Evolutionary conservation across 164 flowering plant species (phyloP).

Genomic region (Santalum album): DNA sequence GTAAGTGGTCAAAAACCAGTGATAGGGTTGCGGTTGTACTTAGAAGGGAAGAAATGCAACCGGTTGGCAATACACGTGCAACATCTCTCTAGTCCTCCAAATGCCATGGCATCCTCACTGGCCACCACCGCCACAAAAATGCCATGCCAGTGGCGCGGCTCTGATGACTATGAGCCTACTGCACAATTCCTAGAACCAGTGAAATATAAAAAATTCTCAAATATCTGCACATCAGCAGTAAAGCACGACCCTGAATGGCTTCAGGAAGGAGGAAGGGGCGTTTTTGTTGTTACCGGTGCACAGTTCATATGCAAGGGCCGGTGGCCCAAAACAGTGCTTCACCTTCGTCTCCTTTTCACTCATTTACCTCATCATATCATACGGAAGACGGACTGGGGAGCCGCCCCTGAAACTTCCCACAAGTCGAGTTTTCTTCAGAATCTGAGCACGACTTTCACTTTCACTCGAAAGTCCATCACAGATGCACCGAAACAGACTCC

Average conservation of each 20-base stretch:
- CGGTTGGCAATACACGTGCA: constrained; percentile 72
- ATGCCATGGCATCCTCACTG: constrained; percentile 25
- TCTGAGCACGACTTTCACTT: constrained; percentile 59
- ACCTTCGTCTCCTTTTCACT: constrained; percentile 66
- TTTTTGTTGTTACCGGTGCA: constrained; percentile 78
- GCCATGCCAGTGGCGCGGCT: constrained; percentile 61
- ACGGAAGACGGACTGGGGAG: constrained; percentile 61
- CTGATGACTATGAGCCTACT: constrained; percentile 41
- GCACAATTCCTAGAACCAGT: constrained; percentile 56
- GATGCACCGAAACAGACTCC: constrained; percentile 43
- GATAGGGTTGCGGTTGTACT: constrained; percentile 65
- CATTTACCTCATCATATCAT: constrained; percentile 57
- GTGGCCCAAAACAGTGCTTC: constrained; percentile 70
- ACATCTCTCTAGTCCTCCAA: constrained; percentile 75
- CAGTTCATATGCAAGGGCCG: constrained; percentile 64
- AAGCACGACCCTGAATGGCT: constrained; percentile 66
- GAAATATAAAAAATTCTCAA: constrained; percentile 62
- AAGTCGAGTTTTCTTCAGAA: constrained; percentile 56
- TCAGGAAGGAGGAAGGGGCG: constrained; percentile 32
- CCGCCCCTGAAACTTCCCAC: constrained; percentile 44
- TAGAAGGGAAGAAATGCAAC: constrained; percentile 83
- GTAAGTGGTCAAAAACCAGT: constrained; percentile 60
- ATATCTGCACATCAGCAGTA: constrained; percentile 61
- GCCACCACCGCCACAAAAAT: constrained; percentile 5
- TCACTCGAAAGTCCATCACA: constrained; percentile 27